phyloP scores from a whole-genome alignment of 805 yeast species.

The Nakazawaea ishiwadae region DNA sequence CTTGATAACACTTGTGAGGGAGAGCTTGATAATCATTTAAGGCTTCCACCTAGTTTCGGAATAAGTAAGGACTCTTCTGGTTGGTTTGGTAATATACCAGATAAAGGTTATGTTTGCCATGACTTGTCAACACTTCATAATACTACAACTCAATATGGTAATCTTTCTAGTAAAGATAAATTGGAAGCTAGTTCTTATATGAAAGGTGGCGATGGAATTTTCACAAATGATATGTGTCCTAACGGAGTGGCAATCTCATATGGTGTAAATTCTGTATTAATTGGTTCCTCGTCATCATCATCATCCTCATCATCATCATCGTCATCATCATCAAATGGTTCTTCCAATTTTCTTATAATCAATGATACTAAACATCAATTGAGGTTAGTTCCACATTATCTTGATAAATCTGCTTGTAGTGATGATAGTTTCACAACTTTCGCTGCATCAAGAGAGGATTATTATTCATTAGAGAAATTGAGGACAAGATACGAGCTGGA shows the following conservation, averaged over 20 bases:
- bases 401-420: not conserved
- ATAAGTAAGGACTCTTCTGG: constrained; percentile 13
- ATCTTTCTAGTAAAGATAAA: not conserved
- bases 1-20: constrained; percentile 12
- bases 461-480: constrained; percentile 10
- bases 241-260: constrained; percentile 11
- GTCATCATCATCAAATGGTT: not conserved
- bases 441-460: constrained; percentile 1
- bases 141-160: constrained; percentile 4
- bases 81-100: constrained; percentile 13
- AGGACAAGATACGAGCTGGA: constrained; percentile 9
- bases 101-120: constrained; percentile 13
- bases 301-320: too few relatives aligned
- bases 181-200: not conserved
- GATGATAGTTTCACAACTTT: not conserved
- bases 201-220: constrained; percentile 15
- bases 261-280: constrained; percentile 11
- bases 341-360: constrained; percentile 4
- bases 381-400: constrained; percentile 11
- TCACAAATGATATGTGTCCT: constrained; percentile 13
- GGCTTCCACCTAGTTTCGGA: constrained; percentile 13
- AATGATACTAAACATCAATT: constrained; percentile 11
- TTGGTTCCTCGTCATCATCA: constrained; percentile 7
- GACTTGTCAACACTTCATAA: constrained; percentile 8
- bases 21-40: constrained; percentile 9